Evolutionary conservation across 1,284 basidiomycete species (phyloP).

Genomic region (Phellopilus nigrolimitatus): DNA sequence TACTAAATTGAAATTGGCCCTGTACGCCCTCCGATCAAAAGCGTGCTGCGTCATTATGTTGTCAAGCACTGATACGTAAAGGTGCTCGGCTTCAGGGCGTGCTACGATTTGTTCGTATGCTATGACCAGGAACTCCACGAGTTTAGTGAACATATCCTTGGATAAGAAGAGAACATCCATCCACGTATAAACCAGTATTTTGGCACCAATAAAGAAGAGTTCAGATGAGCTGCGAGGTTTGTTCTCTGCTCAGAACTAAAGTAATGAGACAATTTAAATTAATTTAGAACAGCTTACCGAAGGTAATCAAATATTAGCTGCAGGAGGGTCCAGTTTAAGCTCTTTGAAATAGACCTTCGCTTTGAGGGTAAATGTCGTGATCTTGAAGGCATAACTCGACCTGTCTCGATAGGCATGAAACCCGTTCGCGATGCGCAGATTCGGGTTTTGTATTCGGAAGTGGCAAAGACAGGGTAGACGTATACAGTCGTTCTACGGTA

Average conservation of each 20-base stretch:
- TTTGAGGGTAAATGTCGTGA: not conserved
- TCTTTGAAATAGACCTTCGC: not conserved
- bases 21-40: too few species aligned
- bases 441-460: too few species aligned
- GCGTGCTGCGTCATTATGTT: too few species aligned
- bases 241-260: not conserved
- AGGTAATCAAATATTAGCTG: not conserved
- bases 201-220: not conserved
- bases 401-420: too few species aligned
- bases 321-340: not conserved
- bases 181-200: not conserved
- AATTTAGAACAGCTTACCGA: too few species aligned
- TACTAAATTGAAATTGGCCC: too few species aligned
- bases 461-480: too few species aligned
- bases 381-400: not conserved
- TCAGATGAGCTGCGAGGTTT: not conserved
- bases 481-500: too few species aligned
- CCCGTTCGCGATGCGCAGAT: too few species aligned
- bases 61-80: too few species aligned
- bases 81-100: too few species aligned
- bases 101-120: not conserved
- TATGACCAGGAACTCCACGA: not conserved
- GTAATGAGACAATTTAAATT: too few species aligned
- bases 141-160: not conserved
- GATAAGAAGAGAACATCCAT: not conserved